phyloP scores from a whole-genome alignment of 345 rosid species.

The Lumnitzera racemosa region DNA sequence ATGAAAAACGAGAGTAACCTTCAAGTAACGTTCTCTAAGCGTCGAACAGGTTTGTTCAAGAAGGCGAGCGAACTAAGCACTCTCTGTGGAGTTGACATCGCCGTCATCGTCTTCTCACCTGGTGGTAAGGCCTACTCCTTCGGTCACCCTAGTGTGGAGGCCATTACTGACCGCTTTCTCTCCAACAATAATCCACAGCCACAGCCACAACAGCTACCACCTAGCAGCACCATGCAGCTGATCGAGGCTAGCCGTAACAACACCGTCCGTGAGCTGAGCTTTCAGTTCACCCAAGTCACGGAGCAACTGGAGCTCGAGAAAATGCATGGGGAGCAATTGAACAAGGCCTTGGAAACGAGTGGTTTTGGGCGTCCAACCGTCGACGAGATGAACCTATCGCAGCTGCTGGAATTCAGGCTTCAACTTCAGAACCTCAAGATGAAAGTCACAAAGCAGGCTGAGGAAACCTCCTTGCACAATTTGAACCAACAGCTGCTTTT shows the following conservation, averaged over 20 bases:
- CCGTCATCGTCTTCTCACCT: conserved; percentile 39
- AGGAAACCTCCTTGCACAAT: conserved; percentile 10
- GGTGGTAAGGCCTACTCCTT: conserved; percentile 47
- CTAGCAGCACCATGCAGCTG: not conserved
- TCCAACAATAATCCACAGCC: not conserved
- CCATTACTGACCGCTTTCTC: conserved; percentile 23
- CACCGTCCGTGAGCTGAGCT: conserved; percentile 18
- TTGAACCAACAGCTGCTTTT: not conserved
- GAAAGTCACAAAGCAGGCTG: conserved; percentile 11
- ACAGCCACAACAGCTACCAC: not conserved
- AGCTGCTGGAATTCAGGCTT: conserved; percentile 18
- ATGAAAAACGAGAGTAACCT: conserved; percentile 25
- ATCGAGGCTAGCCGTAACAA: conserved; percentile 27
- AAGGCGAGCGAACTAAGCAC: conserved; percentile 53
- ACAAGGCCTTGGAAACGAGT: conserved; percentile 8
- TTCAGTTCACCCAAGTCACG: conserved; percentile 13
- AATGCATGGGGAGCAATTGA: conserved; percentile 16
- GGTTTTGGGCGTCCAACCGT: conserved; percentile 7
- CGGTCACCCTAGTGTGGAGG: conserved; percentile 48
- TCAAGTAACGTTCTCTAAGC: conserved; percentile 57
- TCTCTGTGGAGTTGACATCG: conserved; percentile 34
- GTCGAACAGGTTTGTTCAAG: conserved; percentile 41
- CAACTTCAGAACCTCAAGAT: conserved; percentile 22
- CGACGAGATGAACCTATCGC: conserved; percentile 11
- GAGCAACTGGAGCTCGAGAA: conserved; percentile 22